Percentiles rank a stretch among this genome's conserved stretches.
These are phyloP conservation scores for Pythium pyrilobum DNA, from an alignment of 352 stramenopile genomes.

Conservation along the genomic window DNA sequence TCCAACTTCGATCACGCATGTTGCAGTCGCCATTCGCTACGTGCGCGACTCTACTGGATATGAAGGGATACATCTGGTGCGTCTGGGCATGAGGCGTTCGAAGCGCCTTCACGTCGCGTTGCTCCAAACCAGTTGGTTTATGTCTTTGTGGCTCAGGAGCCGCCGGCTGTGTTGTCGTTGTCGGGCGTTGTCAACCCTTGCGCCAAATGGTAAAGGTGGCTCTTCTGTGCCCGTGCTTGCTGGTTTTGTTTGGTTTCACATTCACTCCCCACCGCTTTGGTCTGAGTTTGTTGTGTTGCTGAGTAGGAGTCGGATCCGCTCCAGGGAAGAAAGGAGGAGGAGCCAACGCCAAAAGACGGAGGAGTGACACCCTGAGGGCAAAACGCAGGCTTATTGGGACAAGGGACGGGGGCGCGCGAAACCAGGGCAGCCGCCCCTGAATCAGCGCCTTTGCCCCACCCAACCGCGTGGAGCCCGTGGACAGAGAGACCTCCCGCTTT, in stretches of 20 bases:
- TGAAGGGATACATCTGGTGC: constrained; percentile 1
- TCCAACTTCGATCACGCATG: constrained; percentile 10
- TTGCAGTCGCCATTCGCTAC: constrained; percentile 6
- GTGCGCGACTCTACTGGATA: too few species aligned
- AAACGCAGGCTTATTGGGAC: constrained; percentile 6
- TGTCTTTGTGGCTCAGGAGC: constrained; percentile 10
- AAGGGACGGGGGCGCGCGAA: not conserved
- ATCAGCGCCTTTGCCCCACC: constrained; percentile 11
- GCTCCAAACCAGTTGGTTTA: constrained; percentile 17
- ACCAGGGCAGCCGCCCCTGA: constrained; percentile 3
- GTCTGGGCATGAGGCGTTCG: not conserved
- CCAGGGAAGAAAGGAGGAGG: not conserved
- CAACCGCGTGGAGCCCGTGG: constrained; percentile 9
- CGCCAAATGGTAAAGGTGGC: not conserved
- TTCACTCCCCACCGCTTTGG: constrained; percentile 1
- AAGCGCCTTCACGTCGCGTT: constrained; percentile 16
- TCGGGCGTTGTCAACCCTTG: constrained; percentile 7
- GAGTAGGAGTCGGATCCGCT: not conserved
- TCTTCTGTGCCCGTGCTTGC: constrained; percentile 8
- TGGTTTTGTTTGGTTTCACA: constrained; percentile 6
- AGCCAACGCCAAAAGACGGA: not conserved
- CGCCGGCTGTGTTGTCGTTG: constrained; percentile 16
- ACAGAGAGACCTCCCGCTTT: not conserved
- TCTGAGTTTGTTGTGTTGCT: constrained; percentile 8
- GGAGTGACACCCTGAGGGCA: constrained; percentile 1